Base-by-base conservation (phyloP, 305 asterid species). In the Rubia peregrina region DNA sequence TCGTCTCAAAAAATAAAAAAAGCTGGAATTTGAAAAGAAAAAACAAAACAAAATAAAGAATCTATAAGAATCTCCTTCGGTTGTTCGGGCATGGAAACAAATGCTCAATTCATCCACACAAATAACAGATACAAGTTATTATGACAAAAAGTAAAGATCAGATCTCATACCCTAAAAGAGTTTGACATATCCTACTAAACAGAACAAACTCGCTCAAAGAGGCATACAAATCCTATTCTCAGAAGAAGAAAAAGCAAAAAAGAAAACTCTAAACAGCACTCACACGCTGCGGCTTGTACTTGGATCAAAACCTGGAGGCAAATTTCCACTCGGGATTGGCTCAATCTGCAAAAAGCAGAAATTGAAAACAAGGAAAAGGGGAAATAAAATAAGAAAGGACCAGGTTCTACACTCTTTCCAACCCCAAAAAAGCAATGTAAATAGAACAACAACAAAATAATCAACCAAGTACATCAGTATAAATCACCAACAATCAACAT, bases 251-350 rank as follows among this genome's bases (percentile, higher is more conserved):
- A 48, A 12, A 30, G 5, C 56, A 71, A n/a, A 71, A 63, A 38
- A 72, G 17, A 59, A 66, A 69, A 59, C 56, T 66, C 72, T 68
- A 60, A 55, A 73, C 72, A 76, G 70, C 77, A 88, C 96, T 87
- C 88, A 92, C 96, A 92, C 98, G 71, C 96, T 87, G 86, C 98
- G 95, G 89, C 96, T 90, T 77, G 95, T 82, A 78, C 80, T 85
- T 80, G 96, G 84, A 85, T 92, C 96, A 68, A 88, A 92, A 48
- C 98, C 92, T 78, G 95, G 95, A 53, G 96, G 98, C 83, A 92
- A 79, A 81, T 92, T 92, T 80, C 96, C 98, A 85, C 95, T 90
- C 76, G 87, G 80, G 81, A 90, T 90, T 76, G 98, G 96, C 82
- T 90, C 92, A 81, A 92, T 87, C 96, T 92, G 98, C 92, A 85